A percentile compares a stretch with the other conserved stretches of the same genome.
Evolutionary conservation across 441 rosid species (phyloP).

Genomic region (Gossypium armourianum): DNA sequence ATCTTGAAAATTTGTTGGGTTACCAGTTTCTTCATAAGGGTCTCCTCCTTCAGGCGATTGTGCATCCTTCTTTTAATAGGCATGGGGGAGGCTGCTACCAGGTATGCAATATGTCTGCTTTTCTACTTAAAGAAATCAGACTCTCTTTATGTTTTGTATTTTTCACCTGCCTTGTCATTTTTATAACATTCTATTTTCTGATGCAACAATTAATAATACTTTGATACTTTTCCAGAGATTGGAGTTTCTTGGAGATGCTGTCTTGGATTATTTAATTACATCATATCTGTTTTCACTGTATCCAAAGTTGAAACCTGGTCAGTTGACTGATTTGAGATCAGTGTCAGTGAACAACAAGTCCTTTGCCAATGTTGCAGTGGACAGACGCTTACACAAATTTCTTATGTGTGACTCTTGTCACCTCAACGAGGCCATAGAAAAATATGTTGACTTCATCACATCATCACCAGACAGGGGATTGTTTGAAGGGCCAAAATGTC

Average conservation of each 20-base stretch:
- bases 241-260: constrained; percentile 98
- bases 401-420: constrained; percentile 50
- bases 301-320: constrained; percentile 87
- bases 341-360: constrained; percentile 69
- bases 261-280: constrained; percentile 82
- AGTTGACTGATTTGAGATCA: constrained; percentile 83
- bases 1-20: constrained; percentile 43
- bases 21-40: constrained; percentile 62
- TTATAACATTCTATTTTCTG: constrained; percentile 15
- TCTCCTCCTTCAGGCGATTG: constrained; percentile 70
- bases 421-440: constrained; percentile 47
- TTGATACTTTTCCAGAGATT: constrained; percentile 51
- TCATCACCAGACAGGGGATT: constrained; percentile 26
- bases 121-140: constrained; percentile 1
- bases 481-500: constrained; percentile 65
- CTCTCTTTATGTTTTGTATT: neutral
- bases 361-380: constrained; percentile 67
- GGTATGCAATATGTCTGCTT: constrained; percentile 29
- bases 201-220: constrained; percentile 18
- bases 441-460: constrained; percentile 42
- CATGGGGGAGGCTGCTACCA: constrained; percentile 97
- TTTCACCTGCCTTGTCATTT: neutral
- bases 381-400: constrained; percentile 45
- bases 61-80: constrained; percentile 80
- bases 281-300: constrained; percentile 69